Percentiles rank a stretch among this genome's conserved stretches.
phyloP scores from a whole-genome alignment of 1,284 basidiomycete species.

The Heterobasidion occidentale region DNA sequence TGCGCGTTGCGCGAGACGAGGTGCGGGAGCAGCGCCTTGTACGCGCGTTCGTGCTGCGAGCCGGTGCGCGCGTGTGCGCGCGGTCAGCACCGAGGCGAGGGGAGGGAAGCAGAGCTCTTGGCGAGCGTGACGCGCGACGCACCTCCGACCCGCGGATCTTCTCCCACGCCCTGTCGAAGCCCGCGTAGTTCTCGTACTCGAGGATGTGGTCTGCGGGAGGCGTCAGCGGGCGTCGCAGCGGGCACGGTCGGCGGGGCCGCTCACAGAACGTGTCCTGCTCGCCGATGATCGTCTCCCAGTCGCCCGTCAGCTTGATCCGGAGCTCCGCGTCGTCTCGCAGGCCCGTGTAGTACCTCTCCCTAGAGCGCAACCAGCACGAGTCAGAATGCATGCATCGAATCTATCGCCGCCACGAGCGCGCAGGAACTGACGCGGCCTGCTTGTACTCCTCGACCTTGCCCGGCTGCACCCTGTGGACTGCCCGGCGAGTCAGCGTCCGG shows the following conservation, averaged over 20 bases:
- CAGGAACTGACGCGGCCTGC: conserved; percentile 67
- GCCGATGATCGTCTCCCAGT: conserved; percentile 85
- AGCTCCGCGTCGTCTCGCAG: conserved; percentile 67
- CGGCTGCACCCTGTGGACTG: conserved; percentile 82
- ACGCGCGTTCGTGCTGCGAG: conserved; percentile 50
- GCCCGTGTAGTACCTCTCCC: conserved; percentile 75
- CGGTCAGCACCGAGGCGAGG: background rate
- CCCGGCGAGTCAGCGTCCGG: background rate
- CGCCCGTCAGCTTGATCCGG: conserved; percentile 82
- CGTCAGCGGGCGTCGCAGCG: background rate
- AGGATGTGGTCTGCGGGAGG: conserved; percentile 57
- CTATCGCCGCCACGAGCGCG: background rate
- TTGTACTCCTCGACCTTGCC: conserved; percentile 76
- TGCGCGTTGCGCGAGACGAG: conserved; percentile 68
- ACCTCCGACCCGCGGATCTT: conserved; percentile 59
- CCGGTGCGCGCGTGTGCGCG: background rate
- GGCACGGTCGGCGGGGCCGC: conserved; percentile 10
- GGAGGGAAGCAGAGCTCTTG: background rate
- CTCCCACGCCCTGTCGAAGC: conserved; percentile 66
- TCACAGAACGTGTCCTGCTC: conserved; percentile 77
- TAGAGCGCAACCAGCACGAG: conserved; percentile 19
- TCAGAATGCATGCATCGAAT: background rate
- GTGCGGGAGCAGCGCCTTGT: conserved; percentile 65
- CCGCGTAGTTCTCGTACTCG: conserved; percentile 86
- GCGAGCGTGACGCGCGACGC: conserved; percentile 13